Base-by-base conservation (phyloP, 768 basidiomycete species). In the Stropharia rugosoannulata region DNA sequence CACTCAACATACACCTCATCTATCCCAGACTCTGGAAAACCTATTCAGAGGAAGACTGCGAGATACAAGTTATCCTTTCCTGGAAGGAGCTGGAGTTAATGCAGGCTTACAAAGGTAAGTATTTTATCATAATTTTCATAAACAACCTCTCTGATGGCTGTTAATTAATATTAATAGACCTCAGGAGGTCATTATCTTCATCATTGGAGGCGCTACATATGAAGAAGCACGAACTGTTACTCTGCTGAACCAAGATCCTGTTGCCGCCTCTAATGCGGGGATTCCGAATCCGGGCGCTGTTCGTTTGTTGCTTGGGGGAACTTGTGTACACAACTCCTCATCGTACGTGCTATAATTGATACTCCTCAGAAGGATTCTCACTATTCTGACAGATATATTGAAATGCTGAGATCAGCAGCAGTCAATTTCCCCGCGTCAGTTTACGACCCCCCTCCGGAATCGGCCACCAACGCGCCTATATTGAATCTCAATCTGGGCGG, bases 171-270 rank as follows among this genome's bases (percentile, higher is more conserved):
- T 43, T 51, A 18, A 9, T 64, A 96, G 96, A 63, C 89, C 95
- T 8, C 96, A 98, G 62, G 96, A 98, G 70, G 83, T 98, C 43
- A 97, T 99, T 56, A 77, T 99, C 56, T 99, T 98, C 73, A 89
- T 99, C 76, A 85, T 98, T 56, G 97, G 97, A 27, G 97, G 97
- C 0, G 86, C 93, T 27, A 98, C 97, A 0, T 98, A 97, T 64
- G 95, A 93, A 69, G 97, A 99, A 71, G 93, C 94, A 0, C 80
- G 93, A 59, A 81, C 89, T 0, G 81, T 98, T 11, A 83, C 93
- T 5, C 73, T 93, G 46, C 78, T 96, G 60, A 99, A 98, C 67
- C 90, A 95, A 67, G 93, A 94, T 61, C 76, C 85, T 13, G 68
- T 76, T 29, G 70, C 75, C 18, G 73, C 76, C 13, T 72, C 80